phyloP scores from a whole-genome alignment of 257 asterid genomes.

The Forsythia suspensa region DNA sequence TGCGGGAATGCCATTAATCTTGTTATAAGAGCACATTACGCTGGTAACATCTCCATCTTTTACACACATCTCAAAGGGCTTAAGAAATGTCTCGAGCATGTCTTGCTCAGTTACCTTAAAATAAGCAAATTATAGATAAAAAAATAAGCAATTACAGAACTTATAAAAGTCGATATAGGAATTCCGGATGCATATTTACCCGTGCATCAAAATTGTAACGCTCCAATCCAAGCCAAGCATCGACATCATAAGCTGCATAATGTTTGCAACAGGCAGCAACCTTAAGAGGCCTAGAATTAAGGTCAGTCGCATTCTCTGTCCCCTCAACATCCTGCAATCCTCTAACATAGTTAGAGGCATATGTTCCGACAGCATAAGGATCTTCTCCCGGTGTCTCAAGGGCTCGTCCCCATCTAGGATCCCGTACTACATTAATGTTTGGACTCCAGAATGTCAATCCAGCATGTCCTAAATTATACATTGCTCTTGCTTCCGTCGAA shows the following conservation, averaged over 20 bases:
- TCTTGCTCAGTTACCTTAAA: constrained; percentile 46
- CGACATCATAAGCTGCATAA: constrained; percentile 53
- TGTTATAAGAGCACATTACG: constrained; percentile 56
- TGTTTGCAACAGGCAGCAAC: constrained; percentile 54
- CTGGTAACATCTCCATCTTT: constrained; percentile 38
- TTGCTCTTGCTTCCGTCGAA: constrained; percentile 57
- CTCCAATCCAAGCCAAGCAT: constrained; percentile 38
- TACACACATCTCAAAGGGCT: constrained; percentile 51
- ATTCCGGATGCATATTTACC: constrained; percentile 11
- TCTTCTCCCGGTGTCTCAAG: constrained; percentile 51
- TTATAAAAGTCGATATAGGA: not conserved
- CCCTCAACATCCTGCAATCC: constrained; percentile 54
- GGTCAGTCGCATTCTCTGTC: constrained; percentile 11
- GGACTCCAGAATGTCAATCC: constrained; percentile 63
- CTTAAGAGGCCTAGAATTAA: constrained; percentile 35
- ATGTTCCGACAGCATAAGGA: constrained; percentile 40
- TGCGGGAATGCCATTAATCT: constrained; percentile 48
- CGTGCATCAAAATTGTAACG: constrained; percentile 34
- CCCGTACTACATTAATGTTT: constrained; percentile 44
- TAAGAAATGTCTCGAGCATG: constrained; percentile 45
- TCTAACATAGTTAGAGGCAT: constrained; percentile 42
- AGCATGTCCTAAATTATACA: constrained; percentile 47
- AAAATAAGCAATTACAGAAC: not conserved
- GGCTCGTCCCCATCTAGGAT: constrained; percentile 59
- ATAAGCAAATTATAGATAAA: not conserved